Evolutionary conservation across 2,329 filamentous ascomycete species (phyloP).

Genomic region (Aspergillus ruber): DNA sequence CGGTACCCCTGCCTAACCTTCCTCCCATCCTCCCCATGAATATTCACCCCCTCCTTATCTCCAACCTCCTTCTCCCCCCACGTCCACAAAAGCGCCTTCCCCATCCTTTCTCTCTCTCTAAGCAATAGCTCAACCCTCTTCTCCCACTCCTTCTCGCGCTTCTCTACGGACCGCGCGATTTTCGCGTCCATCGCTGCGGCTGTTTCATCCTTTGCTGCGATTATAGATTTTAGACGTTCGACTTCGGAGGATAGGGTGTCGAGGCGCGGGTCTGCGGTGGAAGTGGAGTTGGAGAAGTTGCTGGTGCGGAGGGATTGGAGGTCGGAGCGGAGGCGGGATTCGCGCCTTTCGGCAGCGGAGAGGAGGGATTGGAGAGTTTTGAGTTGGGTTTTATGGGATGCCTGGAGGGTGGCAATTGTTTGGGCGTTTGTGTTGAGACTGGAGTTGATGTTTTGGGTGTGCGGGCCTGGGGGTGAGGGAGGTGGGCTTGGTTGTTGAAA

Average conservation of each 20-base stretch:
- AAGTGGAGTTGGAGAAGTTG: no score
- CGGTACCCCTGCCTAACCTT: conserved; percentile 27
- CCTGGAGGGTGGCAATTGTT: conserved; percentile 18
- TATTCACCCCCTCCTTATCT: conserved; percentile 14
- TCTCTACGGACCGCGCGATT: conserved; percentile 35
- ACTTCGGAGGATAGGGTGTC: conserved; percentile 26
- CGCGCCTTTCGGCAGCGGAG: conserved; percentile 27
- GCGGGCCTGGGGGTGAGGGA: conserved; percentile 19
- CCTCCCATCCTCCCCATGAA: conserved; percentile 15
- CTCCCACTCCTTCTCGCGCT: conserved; percentile 40
- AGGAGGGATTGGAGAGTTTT: conserved; percentile 30
- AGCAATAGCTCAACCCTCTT: conserved; percentile 35
- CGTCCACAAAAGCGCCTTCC: conserved; percentile 32
- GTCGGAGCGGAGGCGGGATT: conserved; percentile 27
- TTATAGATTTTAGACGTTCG: conserved; percentile 26
- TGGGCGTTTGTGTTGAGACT: background rate
- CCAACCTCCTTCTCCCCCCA: conserved; percentile 39
- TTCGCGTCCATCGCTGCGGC: conserved; percentile 33
- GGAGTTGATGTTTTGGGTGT: background rate
- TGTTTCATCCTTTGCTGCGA: conserved; percentile 36
- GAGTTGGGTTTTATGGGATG: conserved; percentile 30
- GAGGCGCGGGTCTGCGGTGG: conserved; percentile 16
- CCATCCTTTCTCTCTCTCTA: conserved; percentile 36
- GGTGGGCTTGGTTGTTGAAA: conserved; percentile 26
- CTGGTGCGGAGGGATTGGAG: conserved; percentile 22